Evolutionary conservation across 2,329 filamentous ascomycete genomes (phyloP).

Genomic region (Aspergillus sp.): DNA sequence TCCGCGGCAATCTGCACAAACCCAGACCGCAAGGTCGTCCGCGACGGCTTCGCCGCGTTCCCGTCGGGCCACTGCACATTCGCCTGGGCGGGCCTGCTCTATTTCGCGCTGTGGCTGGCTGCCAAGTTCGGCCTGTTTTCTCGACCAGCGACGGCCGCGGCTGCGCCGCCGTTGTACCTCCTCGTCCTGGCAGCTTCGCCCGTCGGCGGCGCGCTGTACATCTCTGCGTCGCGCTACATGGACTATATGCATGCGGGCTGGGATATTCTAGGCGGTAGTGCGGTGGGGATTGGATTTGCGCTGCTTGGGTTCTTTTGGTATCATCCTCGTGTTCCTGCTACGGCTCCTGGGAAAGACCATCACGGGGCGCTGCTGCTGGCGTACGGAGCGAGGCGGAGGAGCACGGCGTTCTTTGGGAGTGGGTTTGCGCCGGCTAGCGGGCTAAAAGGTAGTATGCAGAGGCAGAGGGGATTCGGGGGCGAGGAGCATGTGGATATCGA

Average conservation of each 20-base stretch:
- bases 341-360: too few relatives aligned
- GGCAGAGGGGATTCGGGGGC: too few relatives aligned
- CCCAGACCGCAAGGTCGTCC: background rate
- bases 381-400: background rate
- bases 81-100: constrained; percentile 4
- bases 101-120: constrained; percentile 1
- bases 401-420: background rate
- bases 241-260: constrained; percentile 12
- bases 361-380: background rate
- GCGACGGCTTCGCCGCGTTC: constrained; percentile 1
- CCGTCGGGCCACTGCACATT: constrained; percentile 4
- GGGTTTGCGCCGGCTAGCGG: too few relatives aligned
- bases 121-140: background rate
- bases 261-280: constrained; percentile 4
- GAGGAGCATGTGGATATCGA: too few relatives aligned
- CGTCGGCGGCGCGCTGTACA: constrained; percentile 1
- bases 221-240: constrained; percentile 6
- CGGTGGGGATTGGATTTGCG: constrained; percentile 2
- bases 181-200: background rate
- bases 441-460: too few relatives aligned
- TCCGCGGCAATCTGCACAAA: background rate
- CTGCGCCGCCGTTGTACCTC: too few relatives aligned
- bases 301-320: constrained; percentile 1
- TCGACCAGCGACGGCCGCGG: too few relatives aligned
- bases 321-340: background rate